Evolutionary conservation across 805 yeast species (phyloP).

Genomic region (Metschnikowia peoriensis): DNA sequence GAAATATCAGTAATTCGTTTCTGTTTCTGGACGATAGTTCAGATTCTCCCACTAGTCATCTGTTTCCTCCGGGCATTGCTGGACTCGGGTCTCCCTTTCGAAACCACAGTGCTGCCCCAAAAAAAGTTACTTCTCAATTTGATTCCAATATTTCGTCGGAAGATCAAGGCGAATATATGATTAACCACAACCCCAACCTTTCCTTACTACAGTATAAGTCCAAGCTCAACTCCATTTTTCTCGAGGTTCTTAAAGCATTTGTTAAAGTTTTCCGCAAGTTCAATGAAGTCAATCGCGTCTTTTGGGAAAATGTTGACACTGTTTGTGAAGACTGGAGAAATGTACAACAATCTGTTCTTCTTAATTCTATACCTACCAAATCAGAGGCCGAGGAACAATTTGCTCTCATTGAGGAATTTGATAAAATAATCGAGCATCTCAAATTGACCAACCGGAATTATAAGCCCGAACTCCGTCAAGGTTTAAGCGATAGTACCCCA

Average conservation of each 20-base stretch:
- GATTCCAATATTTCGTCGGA: neutral
- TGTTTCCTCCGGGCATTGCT: neutral
- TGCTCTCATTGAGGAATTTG: slow-evolving; percentile 32
- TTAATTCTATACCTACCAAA: slow-evolving; percentile 26
- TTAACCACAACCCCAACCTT: slow-evolving; percentile 25
- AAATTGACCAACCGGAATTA: slow-evolving; percentile 15
- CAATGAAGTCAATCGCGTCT: slow-evolving; percentile 25
- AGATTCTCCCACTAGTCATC: neutral
- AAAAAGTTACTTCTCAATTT: neutral
- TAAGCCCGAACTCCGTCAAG: slow-evolving; percentile 7
- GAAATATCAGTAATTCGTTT: neutral
- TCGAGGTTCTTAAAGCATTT: slow-evolving; percentile 35
- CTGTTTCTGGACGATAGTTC: slow-evolving; percentile 1
- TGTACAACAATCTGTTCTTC: slow-evolving; percentile 12
- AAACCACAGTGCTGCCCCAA: neutral
- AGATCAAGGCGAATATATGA: slow-evolving; percentile 19
- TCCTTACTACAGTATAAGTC: slow-evolving; percentile 32
- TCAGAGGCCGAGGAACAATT: slow-evolving; percentile 33
- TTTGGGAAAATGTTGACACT: slow-evolving; percentile 28
- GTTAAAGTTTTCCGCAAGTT: slow-evolving; percentile 30
- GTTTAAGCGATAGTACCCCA: slow-evolving; percentile 1
- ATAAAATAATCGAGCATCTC: slow-evolving; percentile 22
- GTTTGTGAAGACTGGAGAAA: slow-evolving; percentile 24
- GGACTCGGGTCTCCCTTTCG: slow-evolving; percentile 5
- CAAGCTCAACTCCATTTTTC: slow-evolving; percentile 34